Evolutionary conservation across 164 flowering plant species (phyloP), one percentile per base, ranked within the genome.

Genomic region (Piper longum): DNA sequence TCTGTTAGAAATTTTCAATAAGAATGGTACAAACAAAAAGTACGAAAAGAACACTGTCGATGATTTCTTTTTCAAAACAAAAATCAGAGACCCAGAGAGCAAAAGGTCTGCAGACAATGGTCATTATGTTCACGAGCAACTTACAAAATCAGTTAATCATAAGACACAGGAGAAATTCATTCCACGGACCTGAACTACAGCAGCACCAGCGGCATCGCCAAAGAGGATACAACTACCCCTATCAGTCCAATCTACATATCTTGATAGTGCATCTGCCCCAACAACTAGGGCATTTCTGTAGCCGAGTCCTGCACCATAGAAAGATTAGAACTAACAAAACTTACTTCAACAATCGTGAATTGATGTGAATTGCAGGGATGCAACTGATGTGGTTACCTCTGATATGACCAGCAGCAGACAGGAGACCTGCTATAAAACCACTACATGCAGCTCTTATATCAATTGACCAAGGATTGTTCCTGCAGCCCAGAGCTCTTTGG

Each of bases 181-280:
- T 12, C 52, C 52, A 48, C 9, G 17, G 77, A 89, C 98, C 95
- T 88, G 98, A 9, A 92, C 78, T 59, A 92, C 17, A 6, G 88
- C 85, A 57, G 96, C 98, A 76, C 98, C 98, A 63, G 96, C 98
- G 68, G 96, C 98, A 81, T 92, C 98, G 59, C 98, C 97, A 68
- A 92, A 92, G 65, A 92, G 85, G 69, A 92, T 92, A 66, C 98
- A 92, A n/a, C 91, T 78, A 60, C 89, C 88, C 78, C 98, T 82
- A 66, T 92, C 97, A 9, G 85, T 81, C 98, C 98, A 92, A 70
- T 92, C 97, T 70, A 86, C 91, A 70, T 77, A 84, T 18, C 89
- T 87, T 42, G 97, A 90, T 64, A 93, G 83, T 64, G 86, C 79
- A 82, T 93, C 99, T 48, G 97, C 99, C 6, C 96, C 98, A 71